A percentile compares a stretch with the other conserved stretches of the same genome.
Conservation (phyloP, 2,329 filamentous ascomycete species). For the Cytospora piceae region DNA sequence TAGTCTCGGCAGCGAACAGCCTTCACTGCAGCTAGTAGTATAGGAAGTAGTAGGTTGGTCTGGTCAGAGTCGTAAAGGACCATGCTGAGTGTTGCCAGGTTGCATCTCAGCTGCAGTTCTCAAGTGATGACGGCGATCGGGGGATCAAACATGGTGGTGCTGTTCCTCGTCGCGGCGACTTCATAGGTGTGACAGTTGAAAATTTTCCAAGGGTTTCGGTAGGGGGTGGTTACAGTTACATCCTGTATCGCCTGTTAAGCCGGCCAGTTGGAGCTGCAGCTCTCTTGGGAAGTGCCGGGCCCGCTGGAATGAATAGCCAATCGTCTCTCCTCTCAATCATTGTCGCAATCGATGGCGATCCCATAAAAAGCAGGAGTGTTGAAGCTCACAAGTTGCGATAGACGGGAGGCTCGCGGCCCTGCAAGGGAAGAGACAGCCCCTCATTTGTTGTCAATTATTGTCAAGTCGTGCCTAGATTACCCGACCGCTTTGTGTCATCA, state of each 20-base stretch:
- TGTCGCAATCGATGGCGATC: constrained; percentile 6
- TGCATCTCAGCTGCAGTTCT: constrained; percentile 11
- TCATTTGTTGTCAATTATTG: neutral
- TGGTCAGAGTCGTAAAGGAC: neutral
- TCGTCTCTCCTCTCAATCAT: constrained; percentile 1
- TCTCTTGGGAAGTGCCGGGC: constrained; percentile 18
- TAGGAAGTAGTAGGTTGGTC: too few species aligned
- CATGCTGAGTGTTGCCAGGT: constrained; percentile 8
- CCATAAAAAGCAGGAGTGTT: neutral
- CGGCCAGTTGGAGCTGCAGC: constrained; percentile 26
- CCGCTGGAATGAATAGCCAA: constrained; percentile 14
- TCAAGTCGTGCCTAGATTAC: neutral
- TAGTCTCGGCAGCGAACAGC: constrained; percentile 2
- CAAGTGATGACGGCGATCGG: neutral
- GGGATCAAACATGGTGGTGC: constrained; percentile 14
- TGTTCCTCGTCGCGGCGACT: constrained; percentile 4
- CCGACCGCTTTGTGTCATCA: neutral
- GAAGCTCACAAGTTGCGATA: neutral
- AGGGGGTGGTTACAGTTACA: constrained; percentile 16
- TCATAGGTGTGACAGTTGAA: constrained; percentile 4
- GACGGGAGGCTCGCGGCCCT: constrained; percentile 4
- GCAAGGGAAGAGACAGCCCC: constrained; percentile 9
- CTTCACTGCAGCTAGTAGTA: too few species aligned
- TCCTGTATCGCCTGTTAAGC: constrained; percentile 25
- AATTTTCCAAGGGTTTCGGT: neutral